Conservation (phyloP, 495 filamentous ascomycete genomes). For the Delitschia confertaspora region DNA sequence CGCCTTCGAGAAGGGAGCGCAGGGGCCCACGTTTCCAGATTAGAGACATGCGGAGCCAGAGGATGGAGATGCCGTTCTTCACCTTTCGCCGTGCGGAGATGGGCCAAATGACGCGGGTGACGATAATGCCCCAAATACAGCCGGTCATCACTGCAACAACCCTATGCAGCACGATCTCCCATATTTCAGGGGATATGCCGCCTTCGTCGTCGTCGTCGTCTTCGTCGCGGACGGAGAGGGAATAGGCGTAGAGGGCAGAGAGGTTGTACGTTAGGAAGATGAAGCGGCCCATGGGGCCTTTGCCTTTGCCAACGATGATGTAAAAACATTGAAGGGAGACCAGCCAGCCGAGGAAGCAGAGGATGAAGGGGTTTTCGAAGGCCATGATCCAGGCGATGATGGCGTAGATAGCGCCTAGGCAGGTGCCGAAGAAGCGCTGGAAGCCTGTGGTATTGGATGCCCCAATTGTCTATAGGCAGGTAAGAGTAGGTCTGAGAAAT, state of each 20-base stretch:
- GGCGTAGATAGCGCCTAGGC: slow-evolving; percentile 68
- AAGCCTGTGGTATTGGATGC: slow-evolving; percentile 86
- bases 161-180: slow-evolving; percentile 82
- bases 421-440: slow-evolving; percentile 79
- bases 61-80: slow-evolving; percentile 71
- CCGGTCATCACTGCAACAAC: slow-evolving; percentile 80
- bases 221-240: slow-evolving; percentile 65
- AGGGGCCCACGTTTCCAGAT: slow-evolving; percentile 96
- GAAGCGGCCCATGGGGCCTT: slow-evolving; percentile 86
- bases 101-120: slow-evolving; percentile 86
- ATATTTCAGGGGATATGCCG: slow-evolving; percentile 72
- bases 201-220: slow-evolving; percentile 74
- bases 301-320: slow-evolving; percentile 72
- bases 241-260: slow-evolving; percentile 91
- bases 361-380: slow-evolving; percentile 57
- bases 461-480: slow-evolving; percentile 55
- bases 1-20: slow-evolving; percentile 53
- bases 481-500: neutral
- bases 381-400: slow-evolving; percentile 68
- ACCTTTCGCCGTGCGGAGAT: slow-evolving; percentile 79
- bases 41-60: slow-evolving; percentile 90
- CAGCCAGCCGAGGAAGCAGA: slow-evolving; percentile 70
- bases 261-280: slow-evolving; percentile 83
- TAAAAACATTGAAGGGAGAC: slow-evolving; percentile 79
- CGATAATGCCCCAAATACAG: slow-evolving; percentile 83